These are phyloP conservation scores for Prosopis cineraria DNA, from an alignment of 306 rosid species.

Conservation along the genomic window DNA sequence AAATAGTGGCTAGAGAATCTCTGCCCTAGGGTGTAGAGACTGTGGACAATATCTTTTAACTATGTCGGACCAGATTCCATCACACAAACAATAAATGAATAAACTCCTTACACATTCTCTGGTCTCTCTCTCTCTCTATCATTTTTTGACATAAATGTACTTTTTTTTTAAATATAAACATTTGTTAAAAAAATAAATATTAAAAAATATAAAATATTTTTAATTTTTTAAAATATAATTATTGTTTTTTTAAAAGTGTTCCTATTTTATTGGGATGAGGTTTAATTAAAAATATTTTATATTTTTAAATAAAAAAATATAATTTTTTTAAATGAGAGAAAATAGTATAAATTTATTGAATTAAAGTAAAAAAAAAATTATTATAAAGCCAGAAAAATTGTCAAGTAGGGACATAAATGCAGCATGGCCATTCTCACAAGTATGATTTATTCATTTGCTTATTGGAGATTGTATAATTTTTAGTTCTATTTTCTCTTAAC, in stretches of 20 bases:
- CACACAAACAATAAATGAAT: neutral
- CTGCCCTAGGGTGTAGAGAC: neutral
- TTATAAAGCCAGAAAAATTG: neutral
- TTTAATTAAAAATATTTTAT: too few relatives aligned
- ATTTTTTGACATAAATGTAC: neutral
- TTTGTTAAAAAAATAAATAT: too few relatives aligned
- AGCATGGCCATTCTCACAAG: neutral
- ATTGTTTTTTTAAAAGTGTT: too few relatives aligned
- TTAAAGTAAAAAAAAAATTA: neutral
- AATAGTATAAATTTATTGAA: neutral
- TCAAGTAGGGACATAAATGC: too few relatives aligned
- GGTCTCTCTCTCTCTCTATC: neutral
- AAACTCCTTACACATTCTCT: neutral
- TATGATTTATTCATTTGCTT: too few relatives aligned
- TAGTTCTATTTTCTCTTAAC: too few relatives aligned
- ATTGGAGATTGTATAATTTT: too few relatives aligned
- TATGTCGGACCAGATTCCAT: neutral
- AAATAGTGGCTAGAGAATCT: neutral
- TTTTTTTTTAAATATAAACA: too few relatives aligned
- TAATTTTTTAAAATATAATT: too few relatives aligned
- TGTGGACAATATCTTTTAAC: conserved; percentile 1
- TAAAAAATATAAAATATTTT: too few relatives aligned
- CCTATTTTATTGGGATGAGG: too few relatives aligned
- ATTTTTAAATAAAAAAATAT: too few relatives aligned
- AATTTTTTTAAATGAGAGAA: neutral